Percentiles rank a stretch among this genome's conserved stretches.
These are phyloP conservation scores for Crithidia thermophila DNA, from an alignment of 208 protist species.

Conservation along the genomic window DNA sequence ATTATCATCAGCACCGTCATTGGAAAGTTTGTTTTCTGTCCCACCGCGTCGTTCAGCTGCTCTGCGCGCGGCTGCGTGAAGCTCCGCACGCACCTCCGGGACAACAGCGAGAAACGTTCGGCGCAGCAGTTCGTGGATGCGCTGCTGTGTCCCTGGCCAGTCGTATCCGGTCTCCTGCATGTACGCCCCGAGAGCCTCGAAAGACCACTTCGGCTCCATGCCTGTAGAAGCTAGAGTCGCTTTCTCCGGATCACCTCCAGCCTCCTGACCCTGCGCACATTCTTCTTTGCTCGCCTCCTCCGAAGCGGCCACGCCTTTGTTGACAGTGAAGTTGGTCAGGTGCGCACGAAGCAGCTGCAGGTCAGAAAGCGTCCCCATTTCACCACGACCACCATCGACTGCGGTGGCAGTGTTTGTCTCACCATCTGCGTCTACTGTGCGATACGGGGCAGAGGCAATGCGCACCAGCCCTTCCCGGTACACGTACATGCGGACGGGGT, in stretches of 20 bases:
- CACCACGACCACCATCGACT: no score
- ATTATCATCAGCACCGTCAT: no score
- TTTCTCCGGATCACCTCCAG: slow-evolving; percentile 9
- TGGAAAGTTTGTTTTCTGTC: neutral
- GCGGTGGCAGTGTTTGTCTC: no score
- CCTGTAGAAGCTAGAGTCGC: no score
- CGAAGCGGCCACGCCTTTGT: slow-evolving; percentile 71
- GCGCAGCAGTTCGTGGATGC: slow-evolving; percentile 72
- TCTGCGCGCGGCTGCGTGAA: slow-evolving; percentile 20
- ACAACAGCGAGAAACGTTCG: slow-evolving; percentile 71
- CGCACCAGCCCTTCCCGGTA: slow-evolving; percentile 91
- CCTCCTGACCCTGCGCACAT: slow-evolving; percentile 41
- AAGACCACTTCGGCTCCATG: slow-evolving; percentile 62
- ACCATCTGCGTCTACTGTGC: neutral
- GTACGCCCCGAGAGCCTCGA: slow-evolving; percentile 52
- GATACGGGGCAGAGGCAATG: slow-evolving; percentile 80
- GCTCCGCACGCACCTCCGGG: slow-evolving; percentile 52
- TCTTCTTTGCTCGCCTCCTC: slow-evolving; percentile 15
- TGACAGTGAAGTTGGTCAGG: slow-evolving; percentile 93
- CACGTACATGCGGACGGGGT: slow-evolving; percentile 82
- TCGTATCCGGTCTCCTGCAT: slow-evolving; percentile 37
- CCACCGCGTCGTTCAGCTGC: neutral
- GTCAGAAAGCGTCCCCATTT: no score
- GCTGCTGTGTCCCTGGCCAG: slow-evolving; percentile 57
- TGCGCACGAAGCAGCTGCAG: slow-evolving; percentile 54